Base-by-base conservation (phyloP, 1,284 basidiomycete genomes). In the Puccinia polysora region DNA sequence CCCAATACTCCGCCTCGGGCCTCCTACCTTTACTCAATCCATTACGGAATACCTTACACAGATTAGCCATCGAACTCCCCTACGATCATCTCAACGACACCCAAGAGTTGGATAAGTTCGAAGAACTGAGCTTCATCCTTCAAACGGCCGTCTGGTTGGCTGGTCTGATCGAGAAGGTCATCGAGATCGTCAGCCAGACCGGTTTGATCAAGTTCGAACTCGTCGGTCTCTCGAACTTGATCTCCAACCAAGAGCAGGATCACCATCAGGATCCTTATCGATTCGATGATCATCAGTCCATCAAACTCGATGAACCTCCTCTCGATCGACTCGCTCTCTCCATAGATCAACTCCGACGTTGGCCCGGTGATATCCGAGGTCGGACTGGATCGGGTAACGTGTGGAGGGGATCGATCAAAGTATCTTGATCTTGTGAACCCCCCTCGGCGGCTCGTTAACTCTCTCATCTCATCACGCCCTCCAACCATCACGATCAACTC, bases 161-260 rank as follows among this genome's bases (percentile, higher is more conserved):
- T 8, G 25, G 59, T 6, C 28, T 63, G 34, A 63, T 71, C 25
- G 68, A 71, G 38, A 52, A 50, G 25, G 68, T 71, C 7, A 71
- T 71, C 20, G 68, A 71, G 30, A 7, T 53, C 0, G 68, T 71
- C 43, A 63, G 68, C 30, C 68, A 55, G 28, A 49, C 53, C 3
- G 68, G 68, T 5, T 52, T 71, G 18, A 47, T 71, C 14, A 47
- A 52, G 7, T 71, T 71, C 38, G 68, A 71, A 34, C 55, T 71
- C 3, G n/a, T 52, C 18, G 68, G 68, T 2, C 34, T 59, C n/a
- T n/a, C n/a, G n/a, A n/a, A n/a, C n/a, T n/a, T n/a, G n/a, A n/a
- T n/a, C n/a, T n/a, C n/a, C n/a, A n/a, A n/a, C n/a, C n/a, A n/a
- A n/a, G n/a, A n/a, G n/a, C n/a, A n/a, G n/a, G n/a, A n/a, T n/a